Evolutionary conservation across 2,329 filamentous ascomycete species (phyloP), one percentile per base, ranked within the genome.

Genomic region (Seiridium unicorne): DNA sequence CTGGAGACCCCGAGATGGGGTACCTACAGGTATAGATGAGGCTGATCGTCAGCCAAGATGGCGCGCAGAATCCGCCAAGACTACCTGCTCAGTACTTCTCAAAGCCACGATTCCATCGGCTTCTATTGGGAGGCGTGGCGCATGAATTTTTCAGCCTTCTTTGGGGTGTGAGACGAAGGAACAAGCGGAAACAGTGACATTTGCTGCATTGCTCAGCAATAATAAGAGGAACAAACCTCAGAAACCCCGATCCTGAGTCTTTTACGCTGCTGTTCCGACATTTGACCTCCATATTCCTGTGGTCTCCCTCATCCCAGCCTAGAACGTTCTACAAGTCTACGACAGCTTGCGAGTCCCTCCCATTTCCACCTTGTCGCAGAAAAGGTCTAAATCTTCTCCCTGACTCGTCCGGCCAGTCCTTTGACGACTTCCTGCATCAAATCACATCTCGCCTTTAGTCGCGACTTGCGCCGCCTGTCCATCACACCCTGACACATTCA

Each of bases 51-150:
- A 11, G 34, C 46, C 11, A 32, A 31, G 11, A 32, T 11, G 7
- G 7, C 13, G 9, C 18, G 2, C 38, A 26, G 34, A 18, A 10
- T 26, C 18, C 18, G 32, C 5, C 26, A 44, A 35, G 4, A 36
- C 7, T 60, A 60, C 67, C 60, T 60, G 49, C 44, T 46, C 51
- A 55, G 10, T 69, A 71, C 70, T 35, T 42, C 3, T 4, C 59
- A 47, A 67, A 68, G 69, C 69, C 70, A 71, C 70, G 69, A 72
- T 73, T 73, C 70, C 61, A 73, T 73, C 62, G 61, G 70, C 68
- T 73, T 73, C 70, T 68, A 73, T 69, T 67, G 64, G 57, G 59
- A 62, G 64, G 63, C 61, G 68, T 70, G 70, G 69, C 69, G 67
- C 66, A 66, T 68, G 61, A 61, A 65, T 62, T 64, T 62, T 63